These are phyloP conservation scores for Infundibulicybe gibba DNA, from an alignment of 768 basidiomycete genomes.

Conservation along the genomic window DNA sequence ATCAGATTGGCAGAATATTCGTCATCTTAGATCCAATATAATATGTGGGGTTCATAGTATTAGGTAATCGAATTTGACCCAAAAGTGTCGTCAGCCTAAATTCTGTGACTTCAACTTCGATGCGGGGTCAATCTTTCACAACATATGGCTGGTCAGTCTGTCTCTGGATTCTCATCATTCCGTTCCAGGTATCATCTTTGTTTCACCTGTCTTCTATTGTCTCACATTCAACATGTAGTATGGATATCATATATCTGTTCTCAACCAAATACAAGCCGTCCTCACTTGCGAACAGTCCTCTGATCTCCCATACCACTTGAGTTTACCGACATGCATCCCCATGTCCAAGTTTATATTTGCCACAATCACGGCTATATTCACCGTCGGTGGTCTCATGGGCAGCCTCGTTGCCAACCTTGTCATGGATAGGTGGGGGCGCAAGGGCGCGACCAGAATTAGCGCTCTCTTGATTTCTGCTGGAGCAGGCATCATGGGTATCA, in stretches of 20 bases:
- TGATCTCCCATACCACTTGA: constrained; percentile 22
- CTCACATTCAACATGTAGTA: constrained; percentile 40
- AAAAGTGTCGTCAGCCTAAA: neutral
- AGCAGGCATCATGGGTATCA: constrained; percentile 61
- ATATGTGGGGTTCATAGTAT: no score
- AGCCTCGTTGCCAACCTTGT: constrained; percentile 63
- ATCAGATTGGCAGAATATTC: no score
- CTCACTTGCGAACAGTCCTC: constrained; percentile 57
- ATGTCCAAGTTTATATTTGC: constrained; percentile 81
- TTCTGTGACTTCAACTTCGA: no score
- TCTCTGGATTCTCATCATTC: constrained; percentile 61
- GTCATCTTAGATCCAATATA: no score
- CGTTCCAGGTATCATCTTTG: constrained; percentile 47
- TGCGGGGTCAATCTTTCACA: constrained; percentile 34
- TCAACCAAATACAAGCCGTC: constrained; percentile 84
- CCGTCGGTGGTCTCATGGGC: constrained; percentile 82
- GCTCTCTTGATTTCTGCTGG: constrained; percentile 56
- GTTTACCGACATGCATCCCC: constrained; percentile 71
- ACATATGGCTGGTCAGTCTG: constrained; percentile 61
- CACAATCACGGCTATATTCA: constrained; percentile 80
- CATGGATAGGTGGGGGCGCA: constrained; percentile 73
- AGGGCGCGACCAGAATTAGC: constrained; percentile 58
- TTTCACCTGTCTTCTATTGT: neutral
- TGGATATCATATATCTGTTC: constrained; percentile 89
- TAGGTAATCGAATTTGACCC: no score